A percentile compares a stretch with the other conserved stretches of the same genome.
phyloP scores from a whole-genome alignment of 2,329 filamentous ascomycete species.

The Claviceps spartinae region DNA sequence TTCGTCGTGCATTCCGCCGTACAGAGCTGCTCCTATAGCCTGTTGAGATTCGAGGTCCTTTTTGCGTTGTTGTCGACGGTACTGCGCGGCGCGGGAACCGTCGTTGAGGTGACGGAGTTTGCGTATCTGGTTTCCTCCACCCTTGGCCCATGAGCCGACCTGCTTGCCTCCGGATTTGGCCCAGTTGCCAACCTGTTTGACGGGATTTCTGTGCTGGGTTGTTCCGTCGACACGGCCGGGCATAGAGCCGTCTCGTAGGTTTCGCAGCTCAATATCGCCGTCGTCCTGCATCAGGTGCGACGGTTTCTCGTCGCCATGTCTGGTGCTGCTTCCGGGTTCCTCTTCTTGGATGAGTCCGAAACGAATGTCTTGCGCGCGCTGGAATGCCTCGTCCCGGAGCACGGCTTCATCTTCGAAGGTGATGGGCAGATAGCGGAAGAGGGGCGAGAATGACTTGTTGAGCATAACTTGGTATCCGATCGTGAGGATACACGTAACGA shows the following conservation, averaged over 20 bases:
- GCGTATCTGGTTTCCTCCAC: conserved; percentile 34
- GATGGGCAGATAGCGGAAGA: conserved; percentile 82
- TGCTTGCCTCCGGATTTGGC: conserved; percentile 21
- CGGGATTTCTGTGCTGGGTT: conserved; percentile 26
- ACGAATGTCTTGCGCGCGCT: conserved; percentile 58
- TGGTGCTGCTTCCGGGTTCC: conserved; percentile 15
- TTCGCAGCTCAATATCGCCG: conserved; percentile 26
- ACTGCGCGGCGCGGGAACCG: conserved; percentile 29
- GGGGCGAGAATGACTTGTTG: conserved; percentile 69
- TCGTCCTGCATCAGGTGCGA: conserved; percentile 21
- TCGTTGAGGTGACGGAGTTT: conserved; percentile 24
- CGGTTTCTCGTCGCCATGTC: conserved; percentile 17
- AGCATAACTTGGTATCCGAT: conserved; percentile 65
- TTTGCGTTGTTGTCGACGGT: conserved; percentile 33
- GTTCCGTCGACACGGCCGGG: conserved; percentile 6
- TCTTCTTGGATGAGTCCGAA: conserved; percentile 46
- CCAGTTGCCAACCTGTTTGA: conserved; percentile 34
- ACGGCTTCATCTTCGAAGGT: conserved; percentile 93
- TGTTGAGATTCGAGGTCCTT: conserved; percentile 60
- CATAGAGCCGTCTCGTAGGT: conserved; percentile 12
- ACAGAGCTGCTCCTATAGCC: conserved; percentile 67
- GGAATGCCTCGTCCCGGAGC: conserved; percentile 78
- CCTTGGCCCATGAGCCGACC: conserved; percentile 24
- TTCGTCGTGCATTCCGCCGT: conserved; percentile 78
- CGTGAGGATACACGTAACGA: conserved; percentile 59